Conservation (phyloP, 2,329 filamentous ascomycete species). For the Diaporthe sp. region DNA sequence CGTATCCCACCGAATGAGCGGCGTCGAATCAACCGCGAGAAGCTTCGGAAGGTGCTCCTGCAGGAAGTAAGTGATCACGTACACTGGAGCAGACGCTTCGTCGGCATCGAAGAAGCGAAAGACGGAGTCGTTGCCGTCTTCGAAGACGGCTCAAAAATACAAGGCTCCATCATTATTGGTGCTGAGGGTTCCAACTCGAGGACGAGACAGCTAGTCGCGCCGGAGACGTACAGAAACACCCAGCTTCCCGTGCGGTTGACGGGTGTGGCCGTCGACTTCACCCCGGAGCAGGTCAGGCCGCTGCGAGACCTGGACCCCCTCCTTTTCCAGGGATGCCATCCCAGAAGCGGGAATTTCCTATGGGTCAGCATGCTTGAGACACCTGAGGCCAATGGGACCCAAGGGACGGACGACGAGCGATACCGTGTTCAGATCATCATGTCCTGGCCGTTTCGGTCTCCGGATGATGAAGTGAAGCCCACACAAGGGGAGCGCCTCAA, state of each 20-base stretch:
- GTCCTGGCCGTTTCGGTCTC: slow-evolving; percentile 58
- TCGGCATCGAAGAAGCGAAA: slow-evolving; percentile 45
- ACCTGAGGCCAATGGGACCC: slow-evolving; percentile 50
- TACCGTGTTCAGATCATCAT: slow-evolving; percentile 59
- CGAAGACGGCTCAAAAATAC: slow-evolving; percentile 49
- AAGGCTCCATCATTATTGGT: slow-evolving; percentile 55
- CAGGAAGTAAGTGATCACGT: slow-evolving; percentile 47
- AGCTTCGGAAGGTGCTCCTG: slow-evolving; percentile 50
- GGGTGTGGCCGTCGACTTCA: slow-evolving; percentile 55
- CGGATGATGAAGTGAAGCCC: slow-evolving; percentile 49
- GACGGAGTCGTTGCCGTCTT: slow-evolving; percentile 49
- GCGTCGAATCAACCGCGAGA: slow-evolving; percentile 53
- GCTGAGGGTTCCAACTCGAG: slow-evolving; percentile 56
- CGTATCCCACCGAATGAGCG: slow-evolving; percentile 21
- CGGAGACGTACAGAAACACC: slow-evolving; percentile 49
- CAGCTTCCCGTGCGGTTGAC: slow-evolving; percentile 55
- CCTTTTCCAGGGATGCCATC: slow-evolving; percentile 68
- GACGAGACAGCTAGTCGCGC: slow-evolving; percentile 52
- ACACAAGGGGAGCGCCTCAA: slow-evolving; percentile 50
- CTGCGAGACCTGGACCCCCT: slow-evolving; percentile 65
- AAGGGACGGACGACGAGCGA: slow-evolving; percentile 50
- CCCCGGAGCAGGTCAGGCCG: slow-evolving; percentile 53
- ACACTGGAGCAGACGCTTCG: slow-evolving; percentile 51
- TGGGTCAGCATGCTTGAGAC: slow-evolving; percentile 60
- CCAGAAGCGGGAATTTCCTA: slow-evolving; percentile 62